Percentiles rank a stretch among this genome's conserved stretches.
phyloP scores from a whole-genome alignment of 2,329 filamentous ascomycete species.

The Thelonectria olida region DNA sequence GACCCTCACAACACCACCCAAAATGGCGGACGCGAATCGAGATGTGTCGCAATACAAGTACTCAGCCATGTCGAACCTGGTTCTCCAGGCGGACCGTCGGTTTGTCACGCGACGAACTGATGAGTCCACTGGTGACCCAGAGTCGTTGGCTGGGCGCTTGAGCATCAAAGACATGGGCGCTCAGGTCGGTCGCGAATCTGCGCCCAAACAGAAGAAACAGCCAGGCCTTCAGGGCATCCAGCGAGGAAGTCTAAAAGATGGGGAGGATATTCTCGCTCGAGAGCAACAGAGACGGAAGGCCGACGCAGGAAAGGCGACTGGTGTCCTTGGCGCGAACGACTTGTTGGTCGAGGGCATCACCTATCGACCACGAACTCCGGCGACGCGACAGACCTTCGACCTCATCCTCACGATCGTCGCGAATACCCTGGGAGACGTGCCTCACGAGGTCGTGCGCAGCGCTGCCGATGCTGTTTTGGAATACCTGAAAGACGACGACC shows the following conservation, averaged over 20 bases:
- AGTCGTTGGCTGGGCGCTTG: conserved; percentile 93
- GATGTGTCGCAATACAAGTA: conserved; percentile 98
- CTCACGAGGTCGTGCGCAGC: conserved; percentile 90
- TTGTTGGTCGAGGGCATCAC: conserved; percentile 89
- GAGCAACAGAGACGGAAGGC: conserved; percentile 90
- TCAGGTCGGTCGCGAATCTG: conserved; percentile 80
- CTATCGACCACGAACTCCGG: conserved; percentile 90
- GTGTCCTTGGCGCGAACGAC: conserved; percentile 85
- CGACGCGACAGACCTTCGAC: conserved; percentile 92
- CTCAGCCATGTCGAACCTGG: conserved; percentile 99
- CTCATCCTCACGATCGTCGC: conserved; percentile 92
- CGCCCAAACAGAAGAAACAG: conserved; percentile 82
- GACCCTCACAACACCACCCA: conserved; percentile 47
- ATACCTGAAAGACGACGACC: conserved; percentile 90
- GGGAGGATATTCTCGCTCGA: conserved; percentile 82
- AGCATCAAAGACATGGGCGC: conserved; percentile 95
- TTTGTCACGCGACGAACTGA: conserved; percentile 93
- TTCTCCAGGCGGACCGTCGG: conserved; percentile 98
- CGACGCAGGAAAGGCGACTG: conserved; percentile 73
- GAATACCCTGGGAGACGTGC: conserved; percentile 88
- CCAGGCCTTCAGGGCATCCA: conserved; percentile 75
- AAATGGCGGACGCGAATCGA: conserved; percentile 78
- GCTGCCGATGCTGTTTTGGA: conserved; percentile 93
- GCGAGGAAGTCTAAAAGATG: conserved; percentile 79
- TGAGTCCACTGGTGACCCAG: conserved; percentile 95